A percentile compares a stretch with the other conserved stretches of the same genome.
These are phyloP conservation scores for Mycosarcoma mackinlayi DNA, from an alignment of 1,284 basidiomycete genomes.

Conservation along the genomic window DNA sequence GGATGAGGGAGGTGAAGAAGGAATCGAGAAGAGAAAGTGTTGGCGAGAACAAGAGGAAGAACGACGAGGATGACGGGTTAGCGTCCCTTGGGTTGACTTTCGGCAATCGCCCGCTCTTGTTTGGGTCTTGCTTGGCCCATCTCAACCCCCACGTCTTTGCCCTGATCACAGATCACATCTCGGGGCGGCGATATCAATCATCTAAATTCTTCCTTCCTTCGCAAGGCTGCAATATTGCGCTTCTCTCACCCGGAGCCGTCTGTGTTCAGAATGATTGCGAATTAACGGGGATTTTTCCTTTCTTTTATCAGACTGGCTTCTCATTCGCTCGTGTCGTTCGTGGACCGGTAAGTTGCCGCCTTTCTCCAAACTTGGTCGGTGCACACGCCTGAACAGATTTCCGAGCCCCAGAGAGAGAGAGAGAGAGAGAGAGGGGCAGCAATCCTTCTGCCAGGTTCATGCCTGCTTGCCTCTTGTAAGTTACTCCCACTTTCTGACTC, in stretches of 20 bases:
- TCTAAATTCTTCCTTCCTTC: neutral
- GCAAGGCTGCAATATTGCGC: neutral
- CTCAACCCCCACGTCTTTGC: neutral
- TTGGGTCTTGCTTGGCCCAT: no score
- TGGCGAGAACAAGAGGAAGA: neutral
- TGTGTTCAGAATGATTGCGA: no score
- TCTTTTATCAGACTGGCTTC: neutral
- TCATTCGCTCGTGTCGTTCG: constrained; percentile 5
- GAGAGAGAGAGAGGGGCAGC: no score
- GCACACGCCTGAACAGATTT: no score
- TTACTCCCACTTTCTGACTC: neutral
- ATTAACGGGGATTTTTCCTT: no score
- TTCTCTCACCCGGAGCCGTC: no score
- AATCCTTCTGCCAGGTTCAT: neutral
- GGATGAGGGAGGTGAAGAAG: neutral
- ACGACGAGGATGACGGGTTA: neutral
- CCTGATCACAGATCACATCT: constrained; percentile 2
- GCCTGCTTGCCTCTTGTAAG: no score
- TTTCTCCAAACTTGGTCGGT: no score
- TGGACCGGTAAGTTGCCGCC: constrained; percentile 1
- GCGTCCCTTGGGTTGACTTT: no score
- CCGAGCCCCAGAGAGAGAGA: no score
- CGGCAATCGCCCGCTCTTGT: neutral
- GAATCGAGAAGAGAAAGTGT: neutral
- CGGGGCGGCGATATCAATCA: neutral